Base-by-base conservation (phyloP, 768 basidiomycete genomes). In the Lentinula detonsa region DNA sequence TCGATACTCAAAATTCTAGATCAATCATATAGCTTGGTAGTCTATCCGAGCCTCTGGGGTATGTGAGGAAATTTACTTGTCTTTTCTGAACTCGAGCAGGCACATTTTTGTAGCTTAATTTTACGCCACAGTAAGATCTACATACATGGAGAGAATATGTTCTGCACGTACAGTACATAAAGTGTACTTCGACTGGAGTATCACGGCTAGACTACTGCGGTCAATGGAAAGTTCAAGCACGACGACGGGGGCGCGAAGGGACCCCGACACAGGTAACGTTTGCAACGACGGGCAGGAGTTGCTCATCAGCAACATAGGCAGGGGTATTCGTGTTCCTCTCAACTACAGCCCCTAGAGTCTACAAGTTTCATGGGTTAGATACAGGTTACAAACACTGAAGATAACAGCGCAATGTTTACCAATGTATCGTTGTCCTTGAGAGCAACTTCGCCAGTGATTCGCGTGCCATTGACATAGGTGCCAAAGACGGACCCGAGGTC, bases 401-500 rank as follows among this genome's bases (percentile, higher is more conserved):
- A 21, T 16, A 9, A 21, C 10, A 23, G 57, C 23, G 5, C 43
- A 46, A 57, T 46, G 73, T 76, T 60, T 61, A 82, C 82, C 62
- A 83, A 66, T 6, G 74, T 69, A 61, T 83, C 82, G 18, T 79
- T 79, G 8, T 71, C 65, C 57, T 73, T 74, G 28, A 83, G 67
- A 5, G 70, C 60, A 0, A 73, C 76, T 46, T 71, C 72, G 16
- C 73, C 67, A 18, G 70, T 70, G 62, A 82, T 73, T 62, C 72
- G 74, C 59, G 71, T 60, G 34, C 76, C 77, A 61, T 83, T 83
- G 54, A 83, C 70, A 63, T 72, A 79, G 35, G 82, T 83, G 10
- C 82, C 81, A 57, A 80, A 78, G 6, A 75, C 65, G 5, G 80
- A 75, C 16, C 76, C 74, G 48, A 79, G 72, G 66, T 83, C 82